These are phyloP conservation scores for Cicer bijugum DNA, from an alignment of 306 rosid species.

Conservation along the genomic window DNA sequence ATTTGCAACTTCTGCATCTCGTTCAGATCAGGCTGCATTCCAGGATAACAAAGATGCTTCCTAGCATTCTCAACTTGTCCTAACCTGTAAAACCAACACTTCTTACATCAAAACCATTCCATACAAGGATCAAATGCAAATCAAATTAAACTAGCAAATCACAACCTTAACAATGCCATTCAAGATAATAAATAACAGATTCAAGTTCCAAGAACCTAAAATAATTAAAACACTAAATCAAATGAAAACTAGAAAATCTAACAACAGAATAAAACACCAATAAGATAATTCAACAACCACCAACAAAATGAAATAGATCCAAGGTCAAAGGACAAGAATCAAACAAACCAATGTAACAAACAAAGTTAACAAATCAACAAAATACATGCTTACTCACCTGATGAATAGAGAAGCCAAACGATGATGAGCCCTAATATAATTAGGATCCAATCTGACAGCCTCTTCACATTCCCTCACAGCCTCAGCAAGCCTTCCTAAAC, in stretches of 20 bases:
- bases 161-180: constrained; percentile 39
- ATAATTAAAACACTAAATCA: background rate
- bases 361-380: background rate
- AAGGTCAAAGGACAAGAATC: constrained; percentile 10
- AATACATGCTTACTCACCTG: constrained; percentile 58
- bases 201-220: background rate
- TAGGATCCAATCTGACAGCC: constrained; percentile 87
- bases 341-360: constrained; percentile 15
- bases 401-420: constrained; percentile 81
- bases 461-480: constrained; percentile 86
- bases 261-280: constrained; percentile 1
- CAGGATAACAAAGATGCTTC: constrained; percentile 64
- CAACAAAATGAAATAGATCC: constrained; percentile 44
- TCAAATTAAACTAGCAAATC: constrained; percentile 18
- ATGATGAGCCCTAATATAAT: constrained; percentile 80
- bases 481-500: constrained; percentile 69
- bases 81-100: constrained; percentile 58
- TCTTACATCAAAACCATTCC: constrained; percentile 22
- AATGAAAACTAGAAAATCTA: background rate
- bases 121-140: constrained; percentile 10
- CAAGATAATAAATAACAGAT: constrained; percentile 4
- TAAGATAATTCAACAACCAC: constrained; percentile 6
- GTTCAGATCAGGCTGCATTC: constrained; percentile 56
- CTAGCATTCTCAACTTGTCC: constrained; percentile 89
- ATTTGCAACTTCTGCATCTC: constrained; percentile 76